These are phyloP conservation scores for Hanseniaspora gamundiae DNA, from an alignment of 1,139 yeast genomes.

Conservation along the genomic window DNA sequence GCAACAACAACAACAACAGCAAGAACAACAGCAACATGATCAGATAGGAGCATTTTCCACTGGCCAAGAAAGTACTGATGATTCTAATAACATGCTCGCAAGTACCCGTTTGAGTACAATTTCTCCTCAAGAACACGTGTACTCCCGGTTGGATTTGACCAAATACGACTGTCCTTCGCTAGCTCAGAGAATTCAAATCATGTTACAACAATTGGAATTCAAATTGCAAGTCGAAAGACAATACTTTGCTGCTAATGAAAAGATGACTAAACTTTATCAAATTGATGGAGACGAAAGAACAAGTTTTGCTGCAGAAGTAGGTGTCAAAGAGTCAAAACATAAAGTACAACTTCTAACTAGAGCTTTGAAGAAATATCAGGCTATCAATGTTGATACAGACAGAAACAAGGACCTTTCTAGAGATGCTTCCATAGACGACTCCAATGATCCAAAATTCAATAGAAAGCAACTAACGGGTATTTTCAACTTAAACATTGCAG, in stretches of 20 bases:
- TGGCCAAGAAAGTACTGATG: too few species aligned
- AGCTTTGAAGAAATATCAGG: slow-evolving; percentile 77
- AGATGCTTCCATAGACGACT: slow-evolving; percentile 55
- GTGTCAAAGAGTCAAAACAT: slow-evolving; percentile 72
- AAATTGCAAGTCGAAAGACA: slow-evolving; percentile 89
- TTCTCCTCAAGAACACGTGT: slow-evolving; percentile 23
- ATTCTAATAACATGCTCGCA: slow-evolving; percentile 9
- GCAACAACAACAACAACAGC: slow-evolving; percentile 4
- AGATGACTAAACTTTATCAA: slow-evolving; percentile 71
- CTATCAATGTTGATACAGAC: slow-evolving; percentile 55
- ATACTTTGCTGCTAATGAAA: slow-evolving; percentile 84
- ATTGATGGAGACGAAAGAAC: slow-evolving; percentile 84
- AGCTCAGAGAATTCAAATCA: slow-evolving; percentile 90
- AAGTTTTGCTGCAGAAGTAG: slow-evolving; percentile 81
- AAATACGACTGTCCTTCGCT: slow-evolving; percentile 89
- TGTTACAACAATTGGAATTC: slow-evolving; percentile 89
- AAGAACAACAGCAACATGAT: not conserved
- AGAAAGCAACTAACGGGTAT: slow-evolving; percentile 78
- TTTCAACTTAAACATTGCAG: slow-evolving; percentile 54
- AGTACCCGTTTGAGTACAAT: slow-evolving; percentile 21
- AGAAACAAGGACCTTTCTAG: slow-evolving; percentile 46
- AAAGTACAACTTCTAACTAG: slow-evolving; percentile 75
- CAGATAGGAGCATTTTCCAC: slow-evolving; percentile 3
- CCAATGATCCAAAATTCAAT: slow-evolving; percentile 55
- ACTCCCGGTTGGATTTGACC: slow-evolving; percentile 63